Percentiles rank a stretch among this genome's conserved stretches.
Evolutionary conservation across 768 basidiomycete species (phyloP).

Genomic region (Tubosaeta sp.): DNA sequence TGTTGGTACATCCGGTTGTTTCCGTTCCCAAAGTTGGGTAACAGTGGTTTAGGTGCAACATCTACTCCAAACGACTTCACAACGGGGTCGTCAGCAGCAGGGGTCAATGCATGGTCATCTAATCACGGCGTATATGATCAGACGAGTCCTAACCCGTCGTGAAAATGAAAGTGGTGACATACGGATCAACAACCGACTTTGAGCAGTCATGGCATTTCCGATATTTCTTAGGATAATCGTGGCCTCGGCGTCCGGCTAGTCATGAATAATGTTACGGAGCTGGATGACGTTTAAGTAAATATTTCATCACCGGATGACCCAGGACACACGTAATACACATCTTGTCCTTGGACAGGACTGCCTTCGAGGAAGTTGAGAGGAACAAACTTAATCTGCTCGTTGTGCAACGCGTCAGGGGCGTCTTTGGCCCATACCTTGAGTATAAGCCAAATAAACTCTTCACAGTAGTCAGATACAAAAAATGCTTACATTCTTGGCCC

Average conservation of each 20-base stretch:
- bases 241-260: slow-evolving; percentile 36
- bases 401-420: background rate
- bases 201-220: slow-evolving; percentile 23
- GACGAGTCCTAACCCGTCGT: background rate
- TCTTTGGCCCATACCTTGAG: slow-evolving; percentile 11
- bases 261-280: too few relatives aligned
- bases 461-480: background rate
- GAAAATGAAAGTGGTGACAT: slow-evolving; percentile 1
- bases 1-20: slow-evolving; percentile 38
- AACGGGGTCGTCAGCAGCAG: slow-evolving; percentile 7
- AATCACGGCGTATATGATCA: background rate
- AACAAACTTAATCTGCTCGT: background rate
- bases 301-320: background rate
- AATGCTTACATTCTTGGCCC: slow-evolving; percentile 16
- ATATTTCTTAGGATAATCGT: slow-evolving; percentile 29
- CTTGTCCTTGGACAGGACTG: slow-evolving; percentile 15
- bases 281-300: slow-evolving; percentile 32
- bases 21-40: slow-evolving; percentile 43
- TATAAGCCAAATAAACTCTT: background rate
- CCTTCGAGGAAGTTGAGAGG: too few relatives aligned
- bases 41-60: slow-evolving; percentile 34
- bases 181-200: slow-evolving; percentile 34
- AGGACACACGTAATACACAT: slow-evolving; percentile 25
- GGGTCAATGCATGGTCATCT: slow-evolving; percentile 23
- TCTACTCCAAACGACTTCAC: slow-evolving; percentile 13